Evolutionary conservation across 441 rosid genomes (phyloP), one percentile per base, ranked within the genome.

Genomic region (Populus hybrid): DNA sequence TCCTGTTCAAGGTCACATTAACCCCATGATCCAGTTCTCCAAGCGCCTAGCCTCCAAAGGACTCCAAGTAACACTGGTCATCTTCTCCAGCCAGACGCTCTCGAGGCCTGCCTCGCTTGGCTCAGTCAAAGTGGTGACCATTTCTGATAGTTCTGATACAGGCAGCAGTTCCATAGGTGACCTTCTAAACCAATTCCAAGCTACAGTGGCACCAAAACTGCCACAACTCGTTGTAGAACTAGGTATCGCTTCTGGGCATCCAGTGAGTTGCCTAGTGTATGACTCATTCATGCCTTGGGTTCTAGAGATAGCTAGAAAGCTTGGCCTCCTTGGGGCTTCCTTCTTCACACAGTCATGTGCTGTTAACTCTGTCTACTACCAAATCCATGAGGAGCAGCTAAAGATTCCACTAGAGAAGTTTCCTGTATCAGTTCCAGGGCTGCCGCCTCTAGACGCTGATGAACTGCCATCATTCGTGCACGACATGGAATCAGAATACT

Each of bases 11-110:
- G 90, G 88, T 63, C 88, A 82, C 77, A 68, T 87, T 0, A 87
- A 80, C 65, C 88, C 90, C 12, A 71, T 87, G 85, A 74, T 87
- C 69, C 86, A 85, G 24, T 84, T 87, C 84, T 78, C 85, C 36
- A 84, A 81, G 20, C 86, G 85, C 67, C 53, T 87, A 8, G 80
- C 77, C 38, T 78, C 82, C 70, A 88, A 86, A 68, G 86, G 87
- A 32, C 36, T 85, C 75, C 78, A 72, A n/a, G 76, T 79, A 23
- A 85, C 90, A 18, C 63, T 88, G 7, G 50, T 80, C 75, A 70
- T 67, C 80, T n/a, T 78, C 81, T 67, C 75, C 67, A 73, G 40
- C 74, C 20, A 59, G 18, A 12, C 21, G 18, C 16, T 75, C 40
- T 82, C 6, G 59, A 53, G 61, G 42, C 75, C 67, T 18, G 28